These are phyloP conservation scores for Lentinula boryana DNA, from an alignment of 768 basidiomycete genomes.

Conservation along the genomic window DNA sequence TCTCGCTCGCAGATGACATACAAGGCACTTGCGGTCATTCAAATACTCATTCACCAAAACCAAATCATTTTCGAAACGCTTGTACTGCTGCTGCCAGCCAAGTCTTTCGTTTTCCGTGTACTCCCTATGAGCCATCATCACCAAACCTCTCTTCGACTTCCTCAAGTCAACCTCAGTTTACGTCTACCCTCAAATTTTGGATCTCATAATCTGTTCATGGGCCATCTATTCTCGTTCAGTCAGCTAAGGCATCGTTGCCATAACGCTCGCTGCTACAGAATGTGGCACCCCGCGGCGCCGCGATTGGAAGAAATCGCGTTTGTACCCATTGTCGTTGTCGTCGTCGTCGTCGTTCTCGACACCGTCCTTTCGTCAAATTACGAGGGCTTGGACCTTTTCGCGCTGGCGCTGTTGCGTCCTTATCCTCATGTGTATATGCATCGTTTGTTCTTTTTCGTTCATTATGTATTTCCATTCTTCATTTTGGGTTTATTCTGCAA, in stretches of 20 bases:
- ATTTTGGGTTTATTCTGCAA: not conserved
- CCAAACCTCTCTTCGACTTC: not conserved
- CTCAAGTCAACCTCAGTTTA: not conserved
- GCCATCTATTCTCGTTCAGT: not conserved
- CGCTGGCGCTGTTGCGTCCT: not conserved
- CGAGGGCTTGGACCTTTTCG: not conserved
- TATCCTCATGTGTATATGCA: not conserved
- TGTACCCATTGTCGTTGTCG: not conserved
- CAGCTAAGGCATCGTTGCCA: no score
- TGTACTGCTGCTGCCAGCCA: not conserved
- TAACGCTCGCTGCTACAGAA: not conserved
- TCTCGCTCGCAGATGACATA: constrained; percentile 35
- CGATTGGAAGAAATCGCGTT: not conserved
- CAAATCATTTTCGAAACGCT: not conserved
- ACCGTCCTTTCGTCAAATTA: not conserved
- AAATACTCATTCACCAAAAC: not conserved
- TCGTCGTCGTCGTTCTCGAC: not conserved
- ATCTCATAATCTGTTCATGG: not conserved
- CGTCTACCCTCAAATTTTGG: not conserved
- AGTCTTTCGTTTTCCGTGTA: not conserved
- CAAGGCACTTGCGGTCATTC: not conserved
- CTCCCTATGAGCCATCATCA: not conserved
- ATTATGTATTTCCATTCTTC: not conserved
- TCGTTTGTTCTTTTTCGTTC: not conserved
- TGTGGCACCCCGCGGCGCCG: not conserved